phyloP scores from a whole-genome alignment of 331 rosid species.

The Prunus yedoensis region DNA sequence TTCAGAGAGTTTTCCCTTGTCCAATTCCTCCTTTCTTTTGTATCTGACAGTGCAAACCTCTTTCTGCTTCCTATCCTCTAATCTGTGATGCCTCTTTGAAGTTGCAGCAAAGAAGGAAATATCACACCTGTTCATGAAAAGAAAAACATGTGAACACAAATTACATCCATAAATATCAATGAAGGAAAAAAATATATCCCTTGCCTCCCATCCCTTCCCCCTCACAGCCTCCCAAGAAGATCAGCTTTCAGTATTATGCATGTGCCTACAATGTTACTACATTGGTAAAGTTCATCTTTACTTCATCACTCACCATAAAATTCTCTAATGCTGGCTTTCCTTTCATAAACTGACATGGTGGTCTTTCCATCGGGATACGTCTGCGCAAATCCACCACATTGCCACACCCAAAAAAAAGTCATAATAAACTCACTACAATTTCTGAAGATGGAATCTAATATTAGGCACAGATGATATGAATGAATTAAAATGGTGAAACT shows the following conservation, averaged over 20 bases:
- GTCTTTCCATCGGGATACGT: conserved; percentile 80
- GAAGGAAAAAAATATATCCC: too few relatives aligned
- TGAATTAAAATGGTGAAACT: background rate
- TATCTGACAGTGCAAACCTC: conserved; percentile 50
- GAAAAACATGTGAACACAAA: conserved; percentile 4
- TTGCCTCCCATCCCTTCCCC: background rate
- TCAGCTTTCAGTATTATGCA: background rate
- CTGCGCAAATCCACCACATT: conserved; percentile 47
- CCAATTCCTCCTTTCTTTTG: conserved; percentile 48
- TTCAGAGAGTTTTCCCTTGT: conserved; percentile 53
- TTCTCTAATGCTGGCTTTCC: conserved; percentile 78
- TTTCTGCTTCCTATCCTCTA: conserved; percentile 86
- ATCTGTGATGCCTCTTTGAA: conserved; percentile 78
- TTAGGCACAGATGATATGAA: conserved; percentile 5
- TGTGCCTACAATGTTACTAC: background rate
- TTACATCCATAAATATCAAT: background rate
- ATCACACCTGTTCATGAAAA: conserved; percentile 55
- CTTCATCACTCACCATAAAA: conserved; percentile 70
- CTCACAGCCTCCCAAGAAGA: background rate
- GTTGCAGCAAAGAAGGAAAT: conserved; percentile 91
- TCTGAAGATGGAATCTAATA: conserved; percentile 10
- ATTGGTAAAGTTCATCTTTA: background rate
- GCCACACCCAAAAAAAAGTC: conserved; percentile 24
- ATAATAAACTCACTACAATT: conserved; percentile 8
- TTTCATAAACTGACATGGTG: conserved; percentile 80